Percentiles rank a stretch among this genome's conserved stretches.
Evolutionary conservation across 345 rosid species (phyloP).

Genomic region (Tarenaya hassleriana): DNA sequence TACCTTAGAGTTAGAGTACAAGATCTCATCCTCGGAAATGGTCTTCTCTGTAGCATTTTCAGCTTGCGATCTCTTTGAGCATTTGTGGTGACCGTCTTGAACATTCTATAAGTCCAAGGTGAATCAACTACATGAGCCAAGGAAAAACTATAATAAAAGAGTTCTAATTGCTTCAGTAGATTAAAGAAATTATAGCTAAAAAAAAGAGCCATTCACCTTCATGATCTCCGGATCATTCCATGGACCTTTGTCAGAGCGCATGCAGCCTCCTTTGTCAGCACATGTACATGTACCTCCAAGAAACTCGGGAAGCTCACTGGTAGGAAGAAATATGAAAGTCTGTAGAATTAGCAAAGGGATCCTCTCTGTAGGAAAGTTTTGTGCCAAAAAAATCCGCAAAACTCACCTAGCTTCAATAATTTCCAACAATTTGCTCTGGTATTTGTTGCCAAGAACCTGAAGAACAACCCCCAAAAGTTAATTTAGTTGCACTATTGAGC

Average conservation of each 20-base stretch:
- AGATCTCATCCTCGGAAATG: conserved; percentile 39
- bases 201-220: conserved; percentile 38
- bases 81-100: conserved; percentile 64
- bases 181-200: neutral
- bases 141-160: neutral
- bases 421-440: conserved; percentile 92
- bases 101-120: conserved; percentile 46
- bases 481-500: conserved; percentile 13
- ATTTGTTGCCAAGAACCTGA: conserved; percentile 94
- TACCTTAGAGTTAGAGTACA: conserved; percentile 45
- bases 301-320: conserved; percentile 84
- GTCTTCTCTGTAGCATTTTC: conserved; percentile 37
- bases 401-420: conserved; percentile 69
- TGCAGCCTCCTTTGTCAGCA: conserved; percentile 77
- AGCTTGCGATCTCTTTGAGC: conserved; percentile 34
- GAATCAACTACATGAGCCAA: conserved; percentile 2
- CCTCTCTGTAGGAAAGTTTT: neutral
- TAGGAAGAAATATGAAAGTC: conserved; percentile 13
- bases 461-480: neutral
- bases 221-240: conserved; percentile 73
- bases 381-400: neutral
- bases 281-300: conserved; percentile 91
- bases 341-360: neutral
- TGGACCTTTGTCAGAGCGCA: conserved; percentile 94
- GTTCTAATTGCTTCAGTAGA: neutral